phyloP scores from a whole-genome alignment of 371 early-diverging fungal species.

The Smittium mucronatum region DNA sequence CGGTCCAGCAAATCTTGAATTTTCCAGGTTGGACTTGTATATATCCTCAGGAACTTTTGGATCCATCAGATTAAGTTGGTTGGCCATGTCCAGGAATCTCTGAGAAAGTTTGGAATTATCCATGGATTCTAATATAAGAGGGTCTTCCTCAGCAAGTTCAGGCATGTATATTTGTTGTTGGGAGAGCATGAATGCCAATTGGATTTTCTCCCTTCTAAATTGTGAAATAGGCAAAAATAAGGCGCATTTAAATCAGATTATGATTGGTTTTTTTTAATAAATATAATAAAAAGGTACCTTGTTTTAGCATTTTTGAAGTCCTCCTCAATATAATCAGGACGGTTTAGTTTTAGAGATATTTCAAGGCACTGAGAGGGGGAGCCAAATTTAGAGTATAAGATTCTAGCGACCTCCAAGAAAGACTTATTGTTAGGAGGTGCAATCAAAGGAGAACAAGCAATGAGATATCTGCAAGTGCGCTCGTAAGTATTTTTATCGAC shows the following conservation, averaged over 20 bases:
- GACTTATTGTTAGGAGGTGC: conserved; percentile 79
- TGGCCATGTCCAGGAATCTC: conserved; percentile 74
- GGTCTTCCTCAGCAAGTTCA: conserved; percentile 67
- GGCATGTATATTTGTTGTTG: conserved; percentile 64
- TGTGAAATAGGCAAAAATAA: conserved; percentile 21
- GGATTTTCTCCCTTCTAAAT: conserved; percentile 69
- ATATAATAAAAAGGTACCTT: not conserved
- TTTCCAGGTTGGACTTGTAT: conserved; percentile 91
- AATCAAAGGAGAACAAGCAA: conserved; percentile 81
- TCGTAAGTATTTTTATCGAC: conserved; percentile 85
- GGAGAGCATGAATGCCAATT: conserved; percentile 87
- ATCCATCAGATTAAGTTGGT: conserved; percentile 87
- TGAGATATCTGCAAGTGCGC: conserved; percentile 91
- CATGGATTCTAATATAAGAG: conserved; percentile 65
- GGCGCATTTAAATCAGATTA: not conserved
- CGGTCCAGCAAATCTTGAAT: conserved; percentile 45
- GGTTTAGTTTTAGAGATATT: conserved; percentile 72
- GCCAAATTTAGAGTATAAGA: conserved; percentile 73
- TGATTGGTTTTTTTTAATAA: not conserved
- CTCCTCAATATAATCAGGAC: conserved; percentile 63
- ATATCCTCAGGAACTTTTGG: conserved; percentile 94
- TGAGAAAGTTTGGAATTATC: conserved; percentile 74
- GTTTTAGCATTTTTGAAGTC: conserved; percentile 74
- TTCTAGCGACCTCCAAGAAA: conserved; percentile 74
- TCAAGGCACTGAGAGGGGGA: conserved; percentile 71